A percentile compares a stretch with the other conserved stretches of the same genome.
Conservation (phyloP, 768 basidiomycete genomes). For the Paxillus rubicundulus region DNA sequence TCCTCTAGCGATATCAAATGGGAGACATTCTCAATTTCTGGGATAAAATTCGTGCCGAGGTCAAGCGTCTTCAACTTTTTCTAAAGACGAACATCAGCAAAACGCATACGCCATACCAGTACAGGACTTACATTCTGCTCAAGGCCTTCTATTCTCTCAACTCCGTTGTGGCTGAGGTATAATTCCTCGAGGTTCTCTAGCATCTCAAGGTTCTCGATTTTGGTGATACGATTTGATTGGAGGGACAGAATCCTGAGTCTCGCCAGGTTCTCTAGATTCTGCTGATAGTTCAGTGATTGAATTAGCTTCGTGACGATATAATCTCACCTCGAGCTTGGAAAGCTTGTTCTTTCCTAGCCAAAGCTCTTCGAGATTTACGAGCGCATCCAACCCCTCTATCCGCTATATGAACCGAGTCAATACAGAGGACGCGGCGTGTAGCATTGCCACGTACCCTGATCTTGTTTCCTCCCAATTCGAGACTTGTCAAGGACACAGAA, state of each 20-base stretch:
- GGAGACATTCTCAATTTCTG: slow-evolving; percentile 75
- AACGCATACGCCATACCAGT: neutral
- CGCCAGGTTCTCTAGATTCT: slow-evolving; percentile 72
- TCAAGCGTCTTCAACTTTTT: slow-evolving; percentile 81
- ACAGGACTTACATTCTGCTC: slow-evolving; percentile 65
- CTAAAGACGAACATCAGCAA: slow-evolving; percentile 26
- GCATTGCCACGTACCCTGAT: slow-evolving; percentile 61
- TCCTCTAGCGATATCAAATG: slow-evolving; percentile 82
- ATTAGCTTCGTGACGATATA: neutral
- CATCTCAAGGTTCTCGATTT: slow-evolving; percentile 75
- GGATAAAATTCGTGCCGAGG: slow-evolving; percentile 80
- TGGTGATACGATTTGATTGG: slow-evolving; percentile 91
- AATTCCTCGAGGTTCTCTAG: slow-evolving; percentile 80
- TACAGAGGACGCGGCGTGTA: neutral
- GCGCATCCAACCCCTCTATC: slow-evolving; percentile 81
- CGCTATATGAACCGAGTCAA: slow-evolving; percentile 43
- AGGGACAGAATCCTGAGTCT: slow-evolving; percentile 83
- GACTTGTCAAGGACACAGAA: slow-evolving; percentile 61
- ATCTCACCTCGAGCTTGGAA: slow-evolving; percentile 69
- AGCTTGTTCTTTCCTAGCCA: slow-evolving; percentile 99
- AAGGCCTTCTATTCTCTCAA: slow-evolving; percentile 79
- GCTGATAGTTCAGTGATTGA: neutral
- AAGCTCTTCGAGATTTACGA: slow-evolving; percentile 84
- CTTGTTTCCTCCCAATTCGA: slow-evolving; percentile 93
- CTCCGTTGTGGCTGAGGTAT: slow-evolving; percentile 92